These are phyloP conservation scores for Myxozyma vanderwaltii DNA, from an alignment of 805 yeast species.

Conservation along the genomic window DNA sequence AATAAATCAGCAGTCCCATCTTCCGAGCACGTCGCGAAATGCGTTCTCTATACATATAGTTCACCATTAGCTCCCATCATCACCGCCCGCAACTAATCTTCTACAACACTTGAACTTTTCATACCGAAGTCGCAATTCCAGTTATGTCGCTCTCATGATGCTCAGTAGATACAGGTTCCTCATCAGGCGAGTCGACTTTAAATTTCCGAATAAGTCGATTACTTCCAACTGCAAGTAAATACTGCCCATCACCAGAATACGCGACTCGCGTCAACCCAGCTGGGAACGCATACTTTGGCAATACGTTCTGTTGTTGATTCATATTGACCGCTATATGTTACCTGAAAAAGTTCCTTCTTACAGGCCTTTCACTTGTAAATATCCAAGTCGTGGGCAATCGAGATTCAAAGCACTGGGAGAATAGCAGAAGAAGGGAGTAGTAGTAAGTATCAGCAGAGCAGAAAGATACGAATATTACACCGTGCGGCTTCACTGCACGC, in stretches of 20 bases:
- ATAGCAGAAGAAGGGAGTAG: background rate
- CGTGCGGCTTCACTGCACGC: constrained; percentile 11
- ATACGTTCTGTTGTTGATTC: constrained; percentile 13
- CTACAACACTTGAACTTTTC: background rate
- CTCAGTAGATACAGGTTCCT: constrained; percentile 43
- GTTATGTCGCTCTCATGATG: constrained; percentile 35
- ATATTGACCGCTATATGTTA: background rate
- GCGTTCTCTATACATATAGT: constrained; percentile 5
- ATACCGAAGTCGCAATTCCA: constrained; percentile 37
- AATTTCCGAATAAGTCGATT: constrained; percentile 43
- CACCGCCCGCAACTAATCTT: background rate
- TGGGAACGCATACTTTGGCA: constrained; percentile 43
- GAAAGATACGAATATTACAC: background rate
- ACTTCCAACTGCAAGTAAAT: constrained; percentile 43
- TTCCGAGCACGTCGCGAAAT: constrained; percentile 49
- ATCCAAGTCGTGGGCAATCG: background rate
- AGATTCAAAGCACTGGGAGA: background rate
- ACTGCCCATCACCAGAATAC: constrained; percentile 42
- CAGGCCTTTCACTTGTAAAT: background rate
- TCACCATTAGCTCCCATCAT: background rate
- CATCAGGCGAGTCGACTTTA: constrained; percentile 36
- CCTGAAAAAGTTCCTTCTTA: background rate
- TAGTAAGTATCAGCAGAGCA: too few species aligned
- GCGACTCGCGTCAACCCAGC: constrained; percentile 42
- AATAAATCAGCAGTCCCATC: constrained; percentile 46